These are phyloP conservation scores for Halenospora varia DNA, from an alignment of 495 filamentous ascomycete species.

Conservation along the genomic window DNA sequence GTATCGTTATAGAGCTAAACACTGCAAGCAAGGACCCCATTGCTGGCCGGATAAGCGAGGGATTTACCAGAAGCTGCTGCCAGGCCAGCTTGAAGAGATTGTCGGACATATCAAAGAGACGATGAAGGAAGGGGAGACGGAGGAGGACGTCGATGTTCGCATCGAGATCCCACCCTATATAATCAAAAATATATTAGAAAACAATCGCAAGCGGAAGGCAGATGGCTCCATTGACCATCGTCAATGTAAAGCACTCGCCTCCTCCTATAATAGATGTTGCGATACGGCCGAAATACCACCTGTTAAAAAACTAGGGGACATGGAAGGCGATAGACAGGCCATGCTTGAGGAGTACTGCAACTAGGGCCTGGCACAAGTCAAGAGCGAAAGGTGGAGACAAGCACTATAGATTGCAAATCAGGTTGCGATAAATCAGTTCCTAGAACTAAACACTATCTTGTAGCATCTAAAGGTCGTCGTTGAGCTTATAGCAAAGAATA, in stretches of 20 bases:
- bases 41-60: slow-evolving; percentile 14
- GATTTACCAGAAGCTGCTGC: slow-evolving; percentile 13
- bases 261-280: too few relatives aligned
- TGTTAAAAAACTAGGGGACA: slow-evolving; percentile 11
- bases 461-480: slow-evolving; percentile 9
- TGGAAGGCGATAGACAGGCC: slow-evolving; percentile 19
- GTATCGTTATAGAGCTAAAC: slow-evolving; percentile 17
- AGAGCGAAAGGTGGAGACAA: slow-evolving; percentile 19
- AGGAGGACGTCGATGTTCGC: slow-evolving; percentile 15
- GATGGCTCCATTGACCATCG: slow-evolving; percentile 15
- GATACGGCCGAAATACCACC: slow-evolving; percentile 5
- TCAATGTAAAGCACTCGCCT: slow-evolving; percentile 20
- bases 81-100: slow-evolving; percentile 20
- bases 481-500: slow-evolving; percentile 10
- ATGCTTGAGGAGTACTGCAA: slow-evolving; percentile 18
- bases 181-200: slow-evolving; percentile 17
- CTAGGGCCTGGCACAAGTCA: slow-evolving; percentile 18
- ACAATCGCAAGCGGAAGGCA: slow-evolving; percentile 17
- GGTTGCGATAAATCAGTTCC: slow-evolving; percentile 16
- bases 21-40: slow-evolving; percentile 20
- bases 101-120: slow-evolving; percentile 14
- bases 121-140: slow-evolving; percentile 17
- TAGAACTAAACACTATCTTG: slow-evolving; percentile 17
- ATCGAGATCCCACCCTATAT: slow-evolving; percentile 18
- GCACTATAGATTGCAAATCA: slow-evolving; percentile 14